phyloP scores from a whole-genome alignment of 1,284 basidiomycete genomes.

The Cutaneotrichosporon sp. region DNA sequence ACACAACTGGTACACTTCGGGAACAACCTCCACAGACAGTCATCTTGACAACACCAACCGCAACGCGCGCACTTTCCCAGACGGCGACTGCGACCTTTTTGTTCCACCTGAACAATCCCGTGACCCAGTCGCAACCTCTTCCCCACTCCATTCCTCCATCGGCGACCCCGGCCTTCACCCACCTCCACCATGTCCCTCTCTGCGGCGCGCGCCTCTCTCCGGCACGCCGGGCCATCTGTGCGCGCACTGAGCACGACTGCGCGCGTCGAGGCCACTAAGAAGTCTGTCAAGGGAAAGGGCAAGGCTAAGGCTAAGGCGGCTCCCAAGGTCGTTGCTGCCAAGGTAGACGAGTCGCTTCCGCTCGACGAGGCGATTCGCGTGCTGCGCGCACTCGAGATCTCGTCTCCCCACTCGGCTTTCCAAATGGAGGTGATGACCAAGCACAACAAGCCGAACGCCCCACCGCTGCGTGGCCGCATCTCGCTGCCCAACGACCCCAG shows the following conservation, averaged over 20 bases:
- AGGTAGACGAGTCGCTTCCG: slow-evolving; percentile 34
- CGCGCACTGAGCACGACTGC: slow-evolving; percentile 5
- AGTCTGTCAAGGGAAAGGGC: slow-evolving; percentile 10
- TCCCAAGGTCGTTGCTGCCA: slow-evolving; percentile 20
- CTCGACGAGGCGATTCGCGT: slow-evolving; percentile 44
- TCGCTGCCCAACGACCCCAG: slow-evolving; percentile 73
- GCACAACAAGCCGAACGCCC: slow-evolving; percentile 64
- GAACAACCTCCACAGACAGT: neutral
- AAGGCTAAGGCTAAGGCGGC: slow-evolving; percentile 13
- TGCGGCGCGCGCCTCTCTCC: slow-evolving; percentile 10
- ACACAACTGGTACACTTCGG: neutral
- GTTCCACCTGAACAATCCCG: neutral
- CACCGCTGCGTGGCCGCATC: slow-evolving; percentile 76
- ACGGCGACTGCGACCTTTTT: neutral
- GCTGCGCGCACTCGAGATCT: slow-evolving; percentile 67
- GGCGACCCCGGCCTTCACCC: neutral
- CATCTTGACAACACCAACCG: neutral
- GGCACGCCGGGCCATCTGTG: slow-evolving; percentile 16
- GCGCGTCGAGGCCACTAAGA: slow-evolving; percentile 1
- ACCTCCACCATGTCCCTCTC: slow-evolving; percentile 17
- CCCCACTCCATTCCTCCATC: neutral
- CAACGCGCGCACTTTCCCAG: neutral
- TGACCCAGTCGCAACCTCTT: neutral
- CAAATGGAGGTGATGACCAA: slow-evolving; percentile 77
- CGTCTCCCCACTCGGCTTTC: slow-evolving; percentile 69